These are phyloP conservation scores for Curvularia lunata DNA, from an alignment of 2,329 filamentous ascomycete species.

Conservation along the genomic window DNA sequence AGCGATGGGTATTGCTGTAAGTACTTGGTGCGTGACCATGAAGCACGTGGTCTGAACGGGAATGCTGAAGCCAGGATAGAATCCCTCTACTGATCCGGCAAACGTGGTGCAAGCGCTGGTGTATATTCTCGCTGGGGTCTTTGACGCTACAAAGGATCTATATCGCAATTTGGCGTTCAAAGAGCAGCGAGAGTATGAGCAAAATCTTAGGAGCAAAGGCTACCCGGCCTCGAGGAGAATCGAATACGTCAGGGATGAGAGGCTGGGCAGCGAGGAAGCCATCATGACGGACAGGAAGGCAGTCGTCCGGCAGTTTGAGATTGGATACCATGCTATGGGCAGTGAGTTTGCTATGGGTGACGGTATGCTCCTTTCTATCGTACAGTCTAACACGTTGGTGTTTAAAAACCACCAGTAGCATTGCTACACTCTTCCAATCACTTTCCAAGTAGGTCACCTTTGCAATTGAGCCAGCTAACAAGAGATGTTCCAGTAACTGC, in stretches of 20 bases:
- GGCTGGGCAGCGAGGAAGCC: conserved; percentile 33
- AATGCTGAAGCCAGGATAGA: conserved; percentile 28
- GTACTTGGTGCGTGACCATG: conserved; percentile 11
- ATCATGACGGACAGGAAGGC: conserved; percentile 44
- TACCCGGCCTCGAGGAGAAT: conserved; percentile 37
- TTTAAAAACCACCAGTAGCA: background rate
- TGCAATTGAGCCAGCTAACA: conserved; percentile 2
- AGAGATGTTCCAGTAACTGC: conserved; percentile 32
- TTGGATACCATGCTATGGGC: conserved; percentile 39
- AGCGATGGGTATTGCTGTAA: conserved; percentile 37
- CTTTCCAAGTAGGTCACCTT: background rate
- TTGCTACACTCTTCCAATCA: background rate
- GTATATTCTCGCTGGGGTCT: conserved; percentile 42
- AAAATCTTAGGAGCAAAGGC: conserved; percentile 36
- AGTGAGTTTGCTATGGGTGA: conserved; percentile 42
- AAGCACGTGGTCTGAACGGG: background rate
- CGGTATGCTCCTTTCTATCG: conserved; percentile 27
- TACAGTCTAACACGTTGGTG: background rate
- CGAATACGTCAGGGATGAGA: conserved; percentile 38
- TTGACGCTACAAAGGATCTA: conserved; percentile 45
- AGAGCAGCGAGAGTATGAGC: conserved; percentile 44
- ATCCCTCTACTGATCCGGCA: conserved; percentile 31
- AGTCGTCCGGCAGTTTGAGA: conserved; percentile 39
- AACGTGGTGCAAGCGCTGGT: conserved; percentile 43
- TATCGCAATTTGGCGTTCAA: conserved; percentile 40